Percentiles rank a stretch among this genome's conserved stretches.
Conservation (phyloP, 495 filamentous ascomycete species). For the Neurospora pannonica region DNA sequence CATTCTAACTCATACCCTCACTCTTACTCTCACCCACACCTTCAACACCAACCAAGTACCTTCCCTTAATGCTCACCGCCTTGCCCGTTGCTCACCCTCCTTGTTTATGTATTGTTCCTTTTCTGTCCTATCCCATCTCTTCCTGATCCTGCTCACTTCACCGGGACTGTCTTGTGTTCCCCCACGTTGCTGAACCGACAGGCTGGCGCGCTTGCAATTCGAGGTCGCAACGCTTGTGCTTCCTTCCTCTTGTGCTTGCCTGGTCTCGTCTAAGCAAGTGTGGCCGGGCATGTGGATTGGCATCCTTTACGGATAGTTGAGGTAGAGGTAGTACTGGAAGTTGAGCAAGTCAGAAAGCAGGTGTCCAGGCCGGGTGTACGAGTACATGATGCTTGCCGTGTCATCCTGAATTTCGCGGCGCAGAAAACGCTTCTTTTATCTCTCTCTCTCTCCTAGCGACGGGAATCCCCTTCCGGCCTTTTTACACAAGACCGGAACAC, state of each 20-base stretch:
- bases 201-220: background rate
- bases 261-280: background rate
- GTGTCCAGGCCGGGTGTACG: background rate
- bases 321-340: background rate
- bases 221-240: background rate
- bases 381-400: background rate
- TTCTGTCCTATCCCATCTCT: background rate
- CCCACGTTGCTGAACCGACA: background rate
- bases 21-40: background rate
- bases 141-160: background rate
- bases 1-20: background rate
- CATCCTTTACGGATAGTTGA: background rate
- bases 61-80: background rate
- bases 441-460: background rate
- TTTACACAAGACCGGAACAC: background rate
- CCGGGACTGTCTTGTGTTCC: background rate
- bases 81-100: background rate
- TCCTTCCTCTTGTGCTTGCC: background rate
- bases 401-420: background rate
- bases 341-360: background rate
- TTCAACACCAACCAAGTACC: background rate
- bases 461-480: background rate
- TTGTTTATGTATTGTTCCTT: background rate
- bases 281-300: background rate
- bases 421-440: background rate